Conservation (phyloP, 164 flowering plant genomes). For the Amborella trichopoda region DNA sequence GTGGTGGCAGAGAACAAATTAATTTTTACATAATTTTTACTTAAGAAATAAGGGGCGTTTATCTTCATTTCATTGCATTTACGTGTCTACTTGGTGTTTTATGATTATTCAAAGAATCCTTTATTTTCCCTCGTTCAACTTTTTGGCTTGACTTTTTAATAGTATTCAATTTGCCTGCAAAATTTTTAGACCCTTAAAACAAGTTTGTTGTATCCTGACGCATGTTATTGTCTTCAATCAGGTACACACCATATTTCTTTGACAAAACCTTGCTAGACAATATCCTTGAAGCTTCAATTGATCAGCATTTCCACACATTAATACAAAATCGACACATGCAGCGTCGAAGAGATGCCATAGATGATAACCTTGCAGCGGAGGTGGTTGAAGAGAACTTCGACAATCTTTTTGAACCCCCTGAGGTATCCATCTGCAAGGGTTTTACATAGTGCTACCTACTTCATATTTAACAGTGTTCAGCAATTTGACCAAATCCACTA, state of each 20-base stretch:
- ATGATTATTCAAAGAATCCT: too few relatives aligned
- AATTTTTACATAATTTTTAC: too few relatives aligned
- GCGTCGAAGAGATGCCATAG: constrained; percentile 62
- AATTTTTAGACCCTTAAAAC: not conserved
- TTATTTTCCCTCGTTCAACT: too few relatives aligned
- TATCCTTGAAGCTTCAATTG: constrained; percentile 89
- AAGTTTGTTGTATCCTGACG: not conserved
- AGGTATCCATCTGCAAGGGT: too few relatives aligned
- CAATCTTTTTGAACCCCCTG: constrained; percentile 72
- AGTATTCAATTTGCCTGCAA: not conserved
- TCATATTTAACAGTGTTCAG: too few relatives aligned
- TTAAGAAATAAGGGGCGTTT: too few relatives aligned
- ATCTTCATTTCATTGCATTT: too few relatives aligned
- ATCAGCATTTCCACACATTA: constrained; percentile 75
- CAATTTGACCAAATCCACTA: too few relatives aligned
- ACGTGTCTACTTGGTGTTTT: too few relatives aligned
- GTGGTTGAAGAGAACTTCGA: constrained; percentile 67
- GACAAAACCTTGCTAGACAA: constrained; percentile 81
- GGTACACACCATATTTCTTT: constrained; percentile 97
- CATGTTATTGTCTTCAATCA: constrained; percentile 14
- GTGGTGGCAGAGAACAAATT: too few relatives aligned
- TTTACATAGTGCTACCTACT: too few relatives aligned
- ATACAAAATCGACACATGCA: constrained; percentile 75
- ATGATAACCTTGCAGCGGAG: constrained; percentile 65
- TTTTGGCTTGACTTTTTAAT: not conserved